These are phyloP conservation scores for Heliamphora pulchella DNA, from an alignment of 179 eudicot genomes.

Conservation along the genomic window DNA sequence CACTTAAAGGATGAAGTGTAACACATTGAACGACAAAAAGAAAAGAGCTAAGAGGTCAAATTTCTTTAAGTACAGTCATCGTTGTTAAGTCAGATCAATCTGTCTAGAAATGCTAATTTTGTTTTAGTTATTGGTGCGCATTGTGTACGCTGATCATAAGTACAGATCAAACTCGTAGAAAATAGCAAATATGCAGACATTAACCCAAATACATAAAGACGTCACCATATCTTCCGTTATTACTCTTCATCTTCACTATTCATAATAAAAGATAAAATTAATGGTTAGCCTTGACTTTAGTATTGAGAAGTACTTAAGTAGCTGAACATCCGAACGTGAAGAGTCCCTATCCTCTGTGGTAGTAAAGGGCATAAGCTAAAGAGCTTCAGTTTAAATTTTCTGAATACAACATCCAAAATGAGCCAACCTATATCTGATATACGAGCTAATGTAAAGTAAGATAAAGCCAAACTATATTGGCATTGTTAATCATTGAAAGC, in stretches of 20 bases:
- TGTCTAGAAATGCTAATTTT: neutral
- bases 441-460: too few species aligned
- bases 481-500: too few species aligned
- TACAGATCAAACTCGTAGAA: neutral
- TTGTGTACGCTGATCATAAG: neutral
- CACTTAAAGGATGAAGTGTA: neutral
- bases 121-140: neutral
- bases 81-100: neutral
- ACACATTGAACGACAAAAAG: neutral
- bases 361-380: neutral
- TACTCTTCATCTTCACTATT: neutral
- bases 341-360: too few species aligned
- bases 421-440: neutral
- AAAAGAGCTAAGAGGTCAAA: neutral
- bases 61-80: neutral
- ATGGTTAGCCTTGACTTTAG: neutral
- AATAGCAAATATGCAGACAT: neutral
- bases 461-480: too few species aligned
- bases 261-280: neutral
- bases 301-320: too few species aligned
- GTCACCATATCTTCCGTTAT: too few species aligned
- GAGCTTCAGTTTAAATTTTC: neutral
- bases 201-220: neutral
- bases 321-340: too few species aligned
- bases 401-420: neutral